Evolutionary conservation across 768 basidiomycete genomes (phyloP).

Genomic region (Coprinopsis strossmayeri): DNA sequence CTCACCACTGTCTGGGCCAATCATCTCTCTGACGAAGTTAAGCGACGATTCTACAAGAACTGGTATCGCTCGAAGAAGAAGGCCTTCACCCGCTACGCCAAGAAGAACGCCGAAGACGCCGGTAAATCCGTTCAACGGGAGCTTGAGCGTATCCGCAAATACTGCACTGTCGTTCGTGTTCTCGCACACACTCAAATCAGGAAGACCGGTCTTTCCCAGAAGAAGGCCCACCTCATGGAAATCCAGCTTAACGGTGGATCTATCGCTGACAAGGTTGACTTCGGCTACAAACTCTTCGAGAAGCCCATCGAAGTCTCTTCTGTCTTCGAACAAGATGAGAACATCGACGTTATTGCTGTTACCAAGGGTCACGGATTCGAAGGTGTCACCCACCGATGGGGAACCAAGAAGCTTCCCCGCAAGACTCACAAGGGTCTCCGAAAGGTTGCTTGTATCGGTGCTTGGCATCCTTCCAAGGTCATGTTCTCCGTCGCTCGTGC

Average conservation of each 20-base stretch:
- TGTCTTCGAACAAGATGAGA: slow-evolving; percentile 96
- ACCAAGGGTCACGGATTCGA: slow-evolving; percentile 99
- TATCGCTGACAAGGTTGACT: slow-evolving; percentile 95
- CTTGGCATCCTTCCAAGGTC: slow-evolving; percentile 98
- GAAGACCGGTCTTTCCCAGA: slow-evolving; percentile 96
- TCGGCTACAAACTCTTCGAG: slow-evolving; percentile 90
- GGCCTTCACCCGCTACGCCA: slow-evolving; percentile 99
- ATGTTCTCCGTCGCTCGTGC: slow-evolving; percentile 99
- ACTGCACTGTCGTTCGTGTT: slow-evolving; percentile 99
- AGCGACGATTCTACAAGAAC: slow-evolving; percentile 99
- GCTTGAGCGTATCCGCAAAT: slow-evolving; percentile 99
- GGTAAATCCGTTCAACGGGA: slow-evolving; percentile 91
- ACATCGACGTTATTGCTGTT: slow-evolving; percentile 94
- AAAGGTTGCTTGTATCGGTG: slow-evolving; percentile 98
- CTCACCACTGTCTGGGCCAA: slow-evolving; percentile 99
- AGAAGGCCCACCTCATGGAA: slow-evolving; percentile 99
- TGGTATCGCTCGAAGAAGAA: slow-evolving; percentile 99
- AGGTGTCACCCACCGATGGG: slow-evolving; percentile 99
- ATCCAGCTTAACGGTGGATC: slow-evolving; percentile 99
- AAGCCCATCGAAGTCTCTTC: slow-evolving; percentile 83
- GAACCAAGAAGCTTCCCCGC: slow-evolving; percentile 95
- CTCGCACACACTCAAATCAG: slow-evolving; percentile 98
- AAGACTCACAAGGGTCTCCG: slow-evolving; percentile 99
- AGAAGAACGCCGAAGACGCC: slow-evolving; percentile 94
- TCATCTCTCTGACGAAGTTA: slow-evolving; percentile 95